These are phyloP conservation scores for Penicillium sp. DNA, from an alignment of 2,329 filamentous ascomycete genomes.

Conservation along the genomic window DNA sequence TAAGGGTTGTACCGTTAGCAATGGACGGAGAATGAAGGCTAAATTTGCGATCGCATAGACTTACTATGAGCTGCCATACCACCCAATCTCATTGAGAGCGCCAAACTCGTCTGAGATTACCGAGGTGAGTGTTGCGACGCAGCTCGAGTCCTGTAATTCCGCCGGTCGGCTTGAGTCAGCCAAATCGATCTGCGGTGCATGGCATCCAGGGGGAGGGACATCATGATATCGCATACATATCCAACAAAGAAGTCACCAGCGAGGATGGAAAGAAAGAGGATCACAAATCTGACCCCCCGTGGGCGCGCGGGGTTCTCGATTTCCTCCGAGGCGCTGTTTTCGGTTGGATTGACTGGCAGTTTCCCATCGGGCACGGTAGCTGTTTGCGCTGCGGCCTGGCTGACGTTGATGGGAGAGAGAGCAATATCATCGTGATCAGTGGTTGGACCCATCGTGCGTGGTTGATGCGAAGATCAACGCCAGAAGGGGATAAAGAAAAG, in stretches of 20 bases:
- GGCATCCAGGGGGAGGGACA: too few species aligned
- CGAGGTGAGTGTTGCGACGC: background rate
- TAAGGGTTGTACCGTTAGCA: constrained; percentile 1
- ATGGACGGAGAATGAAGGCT: too few species aligned
- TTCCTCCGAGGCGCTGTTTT: background rate
- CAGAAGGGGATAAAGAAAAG: too few species aligned
- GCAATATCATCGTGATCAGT: background rate
- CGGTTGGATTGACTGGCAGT: constrained; percentile 1
- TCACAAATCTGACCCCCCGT: constrained; percentile 2
- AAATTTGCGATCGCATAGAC: constrained; percentile 1
- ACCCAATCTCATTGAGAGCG: constrained; percentile 2
- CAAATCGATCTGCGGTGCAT: too few species aligned
- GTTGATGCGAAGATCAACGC: too few species aligned
- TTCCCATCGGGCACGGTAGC: background rate
- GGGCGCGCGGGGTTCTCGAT: constrained; percentile 3
- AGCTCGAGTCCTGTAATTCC: too few species aligned
- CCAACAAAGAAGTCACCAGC: constrained; percentile 5
- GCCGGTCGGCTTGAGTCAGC: too few species aligned
- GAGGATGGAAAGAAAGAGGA: constrained; percentile 4
- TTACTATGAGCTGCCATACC: constrained; percentile 6
- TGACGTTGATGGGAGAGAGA: background rate
- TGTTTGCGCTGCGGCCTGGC: background rate
- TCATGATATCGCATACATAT: constrained; percentile 5
- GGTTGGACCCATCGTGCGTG: constrained; percentile 2
- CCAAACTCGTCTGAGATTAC: constrained; percentile 1